These are phyloP conservation scores for Hyaloperonospora brassicae DNA, from an alignment of 352 stramenopile genomes.

Conservation along the genomic window DNA sequence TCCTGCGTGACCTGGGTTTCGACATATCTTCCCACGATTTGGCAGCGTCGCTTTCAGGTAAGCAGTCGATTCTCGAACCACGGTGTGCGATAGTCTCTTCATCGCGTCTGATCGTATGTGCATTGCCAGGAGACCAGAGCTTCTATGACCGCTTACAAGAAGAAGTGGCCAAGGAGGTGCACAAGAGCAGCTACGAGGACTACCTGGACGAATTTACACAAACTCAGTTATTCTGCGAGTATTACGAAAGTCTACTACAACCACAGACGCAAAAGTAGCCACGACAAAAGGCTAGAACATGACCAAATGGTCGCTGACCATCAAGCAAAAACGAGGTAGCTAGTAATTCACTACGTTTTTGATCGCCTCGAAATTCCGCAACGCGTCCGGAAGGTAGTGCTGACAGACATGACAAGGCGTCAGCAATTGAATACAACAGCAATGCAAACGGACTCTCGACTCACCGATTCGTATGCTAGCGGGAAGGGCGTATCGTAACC, in stretches of 20 bases:
- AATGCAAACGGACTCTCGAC: background rate
- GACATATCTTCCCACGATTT: constrained; percentile 60
- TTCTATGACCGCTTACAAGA: constrained; percentile 78
- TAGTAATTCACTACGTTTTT: constrained; percentile 87
- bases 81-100: too few species aligned
- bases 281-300: background rate
- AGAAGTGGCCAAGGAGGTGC: constrained; percentile 55
- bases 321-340: background rate
- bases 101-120: background rate
- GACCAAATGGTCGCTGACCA: constrained; percentile 4
- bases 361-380: constrained; percentile 95
- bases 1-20: constrained; percentile 58
- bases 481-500: constrained; percentile 97
- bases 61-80: background rate
- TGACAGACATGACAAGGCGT: constrained; percentile 11
- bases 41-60: constrained; percentile 36
- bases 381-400: constrained; percentile 89
- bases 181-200: constrained; percentile 59
- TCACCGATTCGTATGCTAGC: constrained; percentile 92
- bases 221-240: constrained; percentile 83
- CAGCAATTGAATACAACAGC: background rate
- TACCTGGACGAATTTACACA: constrained; percentile 80
- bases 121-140: constrained; percentile 26
- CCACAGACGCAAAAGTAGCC: constrained; percentile 20
- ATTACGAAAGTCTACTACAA: constrained; percentile 68